phyloP scores from a whole-genome alignment of 2,329 filamentous ascomycete genomes.

The Tolypocladium amazonense region DNA sequence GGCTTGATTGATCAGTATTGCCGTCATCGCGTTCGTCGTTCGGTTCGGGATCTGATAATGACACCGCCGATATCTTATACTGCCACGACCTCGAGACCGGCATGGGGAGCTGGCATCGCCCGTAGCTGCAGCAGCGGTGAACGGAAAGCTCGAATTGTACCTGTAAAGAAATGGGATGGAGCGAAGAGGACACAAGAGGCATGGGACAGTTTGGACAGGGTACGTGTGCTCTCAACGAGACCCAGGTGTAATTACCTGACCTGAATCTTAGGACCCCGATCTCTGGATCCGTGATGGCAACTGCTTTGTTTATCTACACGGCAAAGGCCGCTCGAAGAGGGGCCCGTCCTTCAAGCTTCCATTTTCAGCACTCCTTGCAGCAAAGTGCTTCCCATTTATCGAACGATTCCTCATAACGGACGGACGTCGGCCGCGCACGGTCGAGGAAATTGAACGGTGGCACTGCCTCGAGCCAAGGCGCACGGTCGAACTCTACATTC shows the following conservation, averaged over 20 bases:
- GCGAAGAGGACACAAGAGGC: not conserved
- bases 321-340: conserved; percentile 50
- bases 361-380: conserved; percentile 43
- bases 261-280: conserved; percentile 50
- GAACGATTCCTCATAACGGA: conserved; percentile 34
- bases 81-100: not conserved
- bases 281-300: conserved; percentile 59
- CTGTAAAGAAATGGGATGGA: conserved; percentile 7
- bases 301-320: conserved; percentile 60
- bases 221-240: not conserved
- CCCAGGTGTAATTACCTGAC: not conserved
- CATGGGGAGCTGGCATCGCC: not conserved
- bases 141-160: not conserved
- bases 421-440: conserved; percentile 10
- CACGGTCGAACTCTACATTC: conserved; percentile 56
- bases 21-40: not conserved
- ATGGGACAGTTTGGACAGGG: conserved; percentile 5
- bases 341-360: conserved; percentile 60
- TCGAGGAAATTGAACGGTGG: conserved; percentile 21
- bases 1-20: not conserved
- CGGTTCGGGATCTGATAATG: not conserved
- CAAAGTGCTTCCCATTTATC: conserved; percentile 51
- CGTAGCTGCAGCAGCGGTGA: not conserved
- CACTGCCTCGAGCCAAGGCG: conserved; percentile 16
- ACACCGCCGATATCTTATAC: not conserved